phyloP scores from a whole-genome alignment of 2,329 filamentous ascomycete species.

The Penicillium hordei region DNA sequence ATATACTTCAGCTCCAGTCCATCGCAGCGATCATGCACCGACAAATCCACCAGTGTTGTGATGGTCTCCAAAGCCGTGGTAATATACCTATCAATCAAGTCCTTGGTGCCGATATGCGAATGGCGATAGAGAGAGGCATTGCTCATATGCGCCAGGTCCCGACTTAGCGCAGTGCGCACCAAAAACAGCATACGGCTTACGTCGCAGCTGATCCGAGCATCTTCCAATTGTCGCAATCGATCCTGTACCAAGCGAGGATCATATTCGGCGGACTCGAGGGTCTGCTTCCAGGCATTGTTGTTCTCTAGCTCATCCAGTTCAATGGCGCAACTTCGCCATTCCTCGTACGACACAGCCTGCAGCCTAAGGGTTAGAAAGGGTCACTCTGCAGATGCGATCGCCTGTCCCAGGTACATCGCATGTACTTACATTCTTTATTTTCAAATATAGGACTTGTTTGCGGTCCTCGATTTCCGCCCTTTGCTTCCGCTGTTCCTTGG shows the following conservation, averaged over 20 bases:
- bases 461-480: constrained; percentile 55
- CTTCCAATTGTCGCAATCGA: constrained; percentile 71
- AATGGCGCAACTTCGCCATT: constrained; percentile 74
- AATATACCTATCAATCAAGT: constrained; percentile 82
- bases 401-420: background rate
- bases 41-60: constrained; percentile 65
- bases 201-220: constrained; percentile 70
- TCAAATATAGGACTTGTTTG: constrained; percentile 62
- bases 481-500: constrained; percentile 52
- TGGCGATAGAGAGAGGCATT: constrained; percentile 79
- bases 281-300: constrained; percentile 77
- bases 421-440: constrained; percentile 63
- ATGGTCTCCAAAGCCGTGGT: constrained; percentile 75
- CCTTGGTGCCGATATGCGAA: constrained; percentile 82
- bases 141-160: constrained; percentile 83
- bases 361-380: constrained; percentile 12
- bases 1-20: constrained; percentile 60
- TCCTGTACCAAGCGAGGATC: constrained; percentile 67
- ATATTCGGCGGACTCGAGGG: constrained; percentile 67
- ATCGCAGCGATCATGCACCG: constrained; percentile 51
- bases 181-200: constrained; percentile 75
- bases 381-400: constrained; percentile 12
- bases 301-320: constrained; percentile 78
- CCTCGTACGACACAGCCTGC: constrained; percentile 65
- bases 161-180: constrained; percentile 74